phyloP scores from a whole-genome alignment of 2,329 filamentous ascomycete genomes.

The Diaporthe ampelina region DNA sequence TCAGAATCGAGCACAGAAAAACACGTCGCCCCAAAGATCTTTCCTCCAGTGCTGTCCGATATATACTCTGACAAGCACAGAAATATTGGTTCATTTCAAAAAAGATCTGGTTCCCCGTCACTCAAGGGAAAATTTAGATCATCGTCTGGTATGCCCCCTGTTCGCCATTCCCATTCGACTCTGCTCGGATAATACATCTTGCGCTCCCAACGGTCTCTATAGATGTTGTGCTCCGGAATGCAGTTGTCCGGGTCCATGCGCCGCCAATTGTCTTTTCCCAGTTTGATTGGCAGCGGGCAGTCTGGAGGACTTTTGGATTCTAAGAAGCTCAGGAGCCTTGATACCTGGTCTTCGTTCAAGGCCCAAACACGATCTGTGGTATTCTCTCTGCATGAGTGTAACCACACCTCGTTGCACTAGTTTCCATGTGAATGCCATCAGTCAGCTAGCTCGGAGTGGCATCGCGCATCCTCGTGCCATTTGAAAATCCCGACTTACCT shows the following conservation, averaged over 20 bases:
- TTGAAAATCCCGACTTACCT: neutral
- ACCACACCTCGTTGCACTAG: slow-evolving; percentile 14
- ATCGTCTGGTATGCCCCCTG: neutral
- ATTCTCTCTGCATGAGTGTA: neutral
- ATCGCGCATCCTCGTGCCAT: neutral
- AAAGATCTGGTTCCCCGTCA: neutral
- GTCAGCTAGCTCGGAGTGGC: neutral
- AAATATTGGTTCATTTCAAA: neutral
- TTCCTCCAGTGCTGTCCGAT: no score
- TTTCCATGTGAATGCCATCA: no score
- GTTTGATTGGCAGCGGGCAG: neutral
- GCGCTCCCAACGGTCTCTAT: slow-evolving; percentile 23
- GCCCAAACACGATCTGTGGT: slow-evolving; percentile 2
- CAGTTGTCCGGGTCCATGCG: neutral
- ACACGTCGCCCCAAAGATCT: no score
- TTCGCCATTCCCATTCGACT: neutral
- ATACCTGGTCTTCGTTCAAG: neutral
- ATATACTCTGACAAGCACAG: no score
- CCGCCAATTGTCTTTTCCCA: neutral
- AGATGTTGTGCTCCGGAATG: slow-evolving; percentile 19
- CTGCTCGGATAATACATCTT: neutral
- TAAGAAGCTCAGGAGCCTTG: neutral
- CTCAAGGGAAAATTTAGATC: neutral
- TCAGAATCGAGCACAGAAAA: no score
- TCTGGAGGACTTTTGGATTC: neutral